A percentile compares a stretch with the other conserved stretches of the same genome.
Conservation (phyloP, 495 filamentous ascomycete genomes). For the Annulohypoxylon moriforme region DNA sequence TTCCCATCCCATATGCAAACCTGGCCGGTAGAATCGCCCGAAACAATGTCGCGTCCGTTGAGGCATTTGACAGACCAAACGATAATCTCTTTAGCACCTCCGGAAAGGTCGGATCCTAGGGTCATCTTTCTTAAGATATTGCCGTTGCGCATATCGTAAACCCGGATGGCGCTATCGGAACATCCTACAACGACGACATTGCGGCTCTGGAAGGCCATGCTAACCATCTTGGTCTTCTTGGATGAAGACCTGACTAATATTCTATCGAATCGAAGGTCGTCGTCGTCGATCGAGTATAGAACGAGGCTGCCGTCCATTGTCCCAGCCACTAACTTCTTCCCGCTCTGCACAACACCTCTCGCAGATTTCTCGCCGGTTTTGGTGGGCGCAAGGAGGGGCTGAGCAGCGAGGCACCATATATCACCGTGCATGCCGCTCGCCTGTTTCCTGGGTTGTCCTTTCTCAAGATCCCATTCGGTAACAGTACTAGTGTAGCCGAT, state of each 20-base stretch:
- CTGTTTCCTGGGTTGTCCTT: conserved; percentile 78
- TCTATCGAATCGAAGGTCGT: conserved; percentile 77
- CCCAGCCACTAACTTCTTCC: conserved; percentile 85
- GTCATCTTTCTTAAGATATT: conserved; percentile 81
- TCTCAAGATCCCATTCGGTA: conserved; percentile 93
- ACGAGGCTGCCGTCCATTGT: conserved; percentile 93
- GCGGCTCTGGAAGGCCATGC: conserved; percentile 86
- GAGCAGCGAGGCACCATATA: conserved; percentile 95
- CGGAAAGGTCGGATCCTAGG: conserved; percentile 77
- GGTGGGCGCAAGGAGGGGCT: conserved; percentile 64
- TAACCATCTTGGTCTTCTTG: conserved; percentile 87
- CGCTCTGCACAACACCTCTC: conserved; percentile 43
- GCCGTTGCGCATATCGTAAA: conserved; percentile 87
- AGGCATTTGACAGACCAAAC: conserved; percentile 94
- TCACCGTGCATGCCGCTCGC: conserved; percentile 94
- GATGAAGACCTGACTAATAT: conserved; percentile 76
- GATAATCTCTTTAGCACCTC: conserved; percentile 83
- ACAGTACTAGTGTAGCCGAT: conserved; percentile 92
- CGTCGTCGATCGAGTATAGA: conserved; percentile 83
- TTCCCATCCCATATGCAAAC: conserved; percentile 93
- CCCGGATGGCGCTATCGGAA: conserved; percentile 88
- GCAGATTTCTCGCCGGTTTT: conserved; percentile 35
- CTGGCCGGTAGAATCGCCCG: conserved; percentile 93
- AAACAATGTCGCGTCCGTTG: conserved; percentile 88
- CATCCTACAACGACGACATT: conserved; percentile 88